Base-by-base conservation (phyloP, 768 basidiomycete genomes). In the Rhodotorula taiwanensis region DNA sequence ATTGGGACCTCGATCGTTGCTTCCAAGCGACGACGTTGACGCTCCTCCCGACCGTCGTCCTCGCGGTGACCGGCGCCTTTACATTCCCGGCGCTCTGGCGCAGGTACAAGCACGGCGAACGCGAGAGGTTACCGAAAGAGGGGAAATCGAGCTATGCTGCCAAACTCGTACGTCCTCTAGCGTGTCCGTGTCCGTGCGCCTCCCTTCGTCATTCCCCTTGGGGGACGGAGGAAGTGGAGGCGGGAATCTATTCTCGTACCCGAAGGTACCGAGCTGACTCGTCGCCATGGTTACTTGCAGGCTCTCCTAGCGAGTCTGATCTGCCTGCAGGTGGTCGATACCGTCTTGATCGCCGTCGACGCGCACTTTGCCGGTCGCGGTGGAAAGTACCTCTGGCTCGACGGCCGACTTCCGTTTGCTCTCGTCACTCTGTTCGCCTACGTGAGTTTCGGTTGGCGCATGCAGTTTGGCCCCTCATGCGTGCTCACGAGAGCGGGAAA, bases 131-230 rank as follows among this genome's bases (percentile, higher is more conserved):
- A 4, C 42, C 55, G 3, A 51, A 27, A 5, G 41, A 48, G 18
- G 68, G 68, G 28, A 53, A 54, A 34, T 51, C 59, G 3, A 64
- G 60, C 13, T 56, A 62, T 30, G 50, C 25, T 0, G 21, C 60
- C 53, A 70, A 70, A 30, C 18, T 62, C 23, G 68, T 63, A 16
- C 36, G 64, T 55, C 30, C 27, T 27, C 31, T 10, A 15, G 51
- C 4, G 27, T 36, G 23, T 27, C 54, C 16, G 36, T 39, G 9
- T 16, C 36, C 36, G 16, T 39, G 36, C 36, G 36, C 10, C 36
- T 16, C 36, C 36, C 36, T 16, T 39, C 36, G 36, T 10, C 36
- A 39, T 39, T 16, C 16, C 36, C 36, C 36, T 9, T 16, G 10
- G 36, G 10, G 10, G 10, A 39, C n/a, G n/a, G n/a, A n/a, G n/a